Percentiles rank a stretch among this genome's conserved stretches.
Conservation (phyloP, 352 stramenopile genomes). For the Globisporangium cylindrosporum region DNA sequence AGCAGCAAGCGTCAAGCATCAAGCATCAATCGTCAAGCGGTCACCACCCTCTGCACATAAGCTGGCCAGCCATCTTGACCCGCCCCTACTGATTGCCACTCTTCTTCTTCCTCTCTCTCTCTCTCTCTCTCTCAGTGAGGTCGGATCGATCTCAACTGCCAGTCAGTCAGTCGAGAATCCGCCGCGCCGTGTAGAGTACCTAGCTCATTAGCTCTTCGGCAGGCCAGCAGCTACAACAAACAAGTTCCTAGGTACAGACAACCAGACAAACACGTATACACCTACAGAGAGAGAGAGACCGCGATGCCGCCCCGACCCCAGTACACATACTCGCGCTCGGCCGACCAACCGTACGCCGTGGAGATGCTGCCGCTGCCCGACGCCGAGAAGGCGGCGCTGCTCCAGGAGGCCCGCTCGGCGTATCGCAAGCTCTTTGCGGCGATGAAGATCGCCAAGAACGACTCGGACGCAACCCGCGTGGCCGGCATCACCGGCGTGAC, state of each 20-base stretch:
- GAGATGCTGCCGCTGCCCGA: constrained; percentile 39
- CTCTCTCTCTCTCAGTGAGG: background rate
- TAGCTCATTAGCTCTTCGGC: background rate
- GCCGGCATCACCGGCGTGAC: constrained; percentile 25
- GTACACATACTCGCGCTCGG: constrained; percentile 45
- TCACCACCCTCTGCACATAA: background rate
- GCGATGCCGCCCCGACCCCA: constrained; percentile 14
- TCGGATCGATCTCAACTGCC: background rate
- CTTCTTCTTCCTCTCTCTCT: background rate
- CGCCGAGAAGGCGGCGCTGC: constrained; percentile 30
- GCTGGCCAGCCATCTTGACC: background rate
- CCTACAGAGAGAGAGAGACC: too few relatives aligned
- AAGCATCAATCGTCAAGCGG: background rate
- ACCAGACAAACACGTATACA: background rate
- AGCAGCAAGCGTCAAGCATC: too few relatives aligned
- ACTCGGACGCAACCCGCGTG: constrained; percentile 28
- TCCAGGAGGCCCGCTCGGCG: constrained; percentile 23
- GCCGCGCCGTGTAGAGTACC: background rate
- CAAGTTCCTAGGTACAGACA: background rate
- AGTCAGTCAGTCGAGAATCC: background rate
- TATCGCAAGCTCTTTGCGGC: constrained; percentile 42
- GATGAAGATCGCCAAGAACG: constrained; percentile 30
- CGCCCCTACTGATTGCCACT: constrained; percentile 3
- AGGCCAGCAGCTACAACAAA: background rate
- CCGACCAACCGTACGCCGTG: constrained; percentile 47